Evolutionary conservation across 768 basidiomycete genomes (phyloP).

Genomic region (Jaapia argillacea): DNA sequence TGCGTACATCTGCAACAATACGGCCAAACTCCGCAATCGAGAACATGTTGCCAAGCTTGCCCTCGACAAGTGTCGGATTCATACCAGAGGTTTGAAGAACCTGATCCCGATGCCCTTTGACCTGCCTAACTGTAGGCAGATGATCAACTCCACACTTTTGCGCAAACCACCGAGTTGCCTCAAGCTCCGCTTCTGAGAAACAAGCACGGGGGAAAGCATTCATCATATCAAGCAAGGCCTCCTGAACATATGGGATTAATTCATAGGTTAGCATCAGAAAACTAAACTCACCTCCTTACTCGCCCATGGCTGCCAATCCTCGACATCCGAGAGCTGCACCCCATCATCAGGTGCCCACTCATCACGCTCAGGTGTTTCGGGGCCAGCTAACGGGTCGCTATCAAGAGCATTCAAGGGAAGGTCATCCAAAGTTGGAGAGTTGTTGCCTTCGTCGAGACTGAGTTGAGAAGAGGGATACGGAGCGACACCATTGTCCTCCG

Average conservation of each 20-base stretch:
- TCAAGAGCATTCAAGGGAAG: background rate
- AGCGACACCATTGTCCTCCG: too few relatives aligned
- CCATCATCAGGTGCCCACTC: background rate
- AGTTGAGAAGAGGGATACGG: too few relatives aligned
- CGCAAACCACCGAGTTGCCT: conserved; percentile 7
- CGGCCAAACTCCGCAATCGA: background rate
- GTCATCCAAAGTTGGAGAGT: background rate
- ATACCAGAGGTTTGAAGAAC: conserved; percentile 1
- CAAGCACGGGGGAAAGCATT: conserved; percentile 8
- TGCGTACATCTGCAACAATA: background rate
- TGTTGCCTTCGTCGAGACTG: background rate
- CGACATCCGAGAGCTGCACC: background rate
- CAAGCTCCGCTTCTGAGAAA: conserved; percentile 10
- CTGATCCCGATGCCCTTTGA: conserved; percentile 4
- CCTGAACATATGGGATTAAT: conserved; percentile 1
- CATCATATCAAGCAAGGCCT: conserved; percentile 5
- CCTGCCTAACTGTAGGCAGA: conserved; percentile 4
- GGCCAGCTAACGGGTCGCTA: background rate
- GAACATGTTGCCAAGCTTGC: background rate
- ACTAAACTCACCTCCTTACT: background rate
- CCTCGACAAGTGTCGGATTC: background rate
- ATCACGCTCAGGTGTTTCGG: background rate
- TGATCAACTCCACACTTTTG: conserved; percentile 1
- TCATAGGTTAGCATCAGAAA: background rate
- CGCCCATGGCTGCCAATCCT: background rate